phyloP scores from a whole-genome alignment of 2,329 filamentous ascomycete species.

The Cladosporium sp. region DNA sequence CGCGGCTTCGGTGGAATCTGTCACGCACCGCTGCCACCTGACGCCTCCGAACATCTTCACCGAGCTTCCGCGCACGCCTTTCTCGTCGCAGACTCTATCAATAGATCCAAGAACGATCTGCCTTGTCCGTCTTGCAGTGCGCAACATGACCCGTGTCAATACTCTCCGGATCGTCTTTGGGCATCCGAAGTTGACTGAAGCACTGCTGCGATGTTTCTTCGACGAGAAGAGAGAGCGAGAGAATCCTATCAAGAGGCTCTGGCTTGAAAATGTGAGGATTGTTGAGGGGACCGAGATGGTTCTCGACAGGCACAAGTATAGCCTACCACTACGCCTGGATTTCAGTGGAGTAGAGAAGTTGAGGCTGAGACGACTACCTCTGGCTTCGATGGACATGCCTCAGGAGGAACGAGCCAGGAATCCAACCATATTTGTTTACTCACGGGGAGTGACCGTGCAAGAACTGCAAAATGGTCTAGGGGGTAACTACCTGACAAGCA shows the following conservation, averaged over 20 bases:
- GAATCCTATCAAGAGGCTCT: constrained; percentile 44
- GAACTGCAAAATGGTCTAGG: constrained; percentile 33
- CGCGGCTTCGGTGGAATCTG: constrained; percentile 45
- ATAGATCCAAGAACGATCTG: constrained; percentile 43
- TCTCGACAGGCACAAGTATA: constrained; percentile 25
- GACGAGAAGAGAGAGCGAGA: constrained; percentile 34
- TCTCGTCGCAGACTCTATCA: constrained; percentile 44
- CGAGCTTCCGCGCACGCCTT: constrained; percentile 45
- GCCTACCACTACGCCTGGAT: constrained; percentile 30
- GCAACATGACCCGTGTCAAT: constrained; percentile 46
- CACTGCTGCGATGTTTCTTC: constrained; percentile 45
- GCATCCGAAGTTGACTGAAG: constrained; percentile 45
- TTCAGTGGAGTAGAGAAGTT: constrained; percentile 44
- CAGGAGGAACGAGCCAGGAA: not conserved
- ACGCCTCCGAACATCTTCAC: constrained; percentile 48
- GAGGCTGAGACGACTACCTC: constrained; percentile 45
- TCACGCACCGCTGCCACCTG: constrained; percentile 51
- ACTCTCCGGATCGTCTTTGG: constrained; percentile 49
- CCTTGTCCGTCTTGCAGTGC: constrained; percentile 42
- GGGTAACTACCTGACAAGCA: constrained; percentile 29
- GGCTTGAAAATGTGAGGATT: constrained; percentile 50
- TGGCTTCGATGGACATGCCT: constrained; percentile 19
- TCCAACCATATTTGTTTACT: constrained; percentile 27
- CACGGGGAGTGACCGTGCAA: constrained; percentile 30
- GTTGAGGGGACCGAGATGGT: constrained; percentile 30